Evolutionary conservation across 306 rosid genomes (phyloP).

Genomic region (Leucaena leucocephala): DNA sequence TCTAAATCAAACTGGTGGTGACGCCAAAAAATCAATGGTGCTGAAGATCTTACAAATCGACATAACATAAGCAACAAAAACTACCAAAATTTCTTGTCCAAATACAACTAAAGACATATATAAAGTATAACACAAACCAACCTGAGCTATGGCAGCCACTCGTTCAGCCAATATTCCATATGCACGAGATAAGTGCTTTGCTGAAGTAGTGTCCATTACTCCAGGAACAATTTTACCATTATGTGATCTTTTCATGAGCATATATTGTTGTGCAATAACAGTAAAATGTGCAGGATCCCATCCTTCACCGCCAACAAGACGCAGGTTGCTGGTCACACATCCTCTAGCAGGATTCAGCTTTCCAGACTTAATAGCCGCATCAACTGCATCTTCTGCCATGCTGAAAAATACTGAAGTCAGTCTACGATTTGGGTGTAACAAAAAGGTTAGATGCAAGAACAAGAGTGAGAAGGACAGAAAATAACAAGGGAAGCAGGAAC

Average conservation of each 20-base stretch:
- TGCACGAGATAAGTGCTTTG: constrained; percentile 89
- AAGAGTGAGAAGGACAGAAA: constrained; percentile 9
- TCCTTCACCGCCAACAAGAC: constrained; percentile 84
- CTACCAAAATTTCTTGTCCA: constrained; percentile 1
- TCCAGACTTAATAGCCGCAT: constrained; percentile 91
- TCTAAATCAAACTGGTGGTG: not conserved
- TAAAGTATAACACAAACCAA: constrained; percentile 43
- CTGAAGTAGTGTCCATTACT: constrained; percentile 81
- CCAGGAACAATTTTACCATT: constrained; percentile 89
- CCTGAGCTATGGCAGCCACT: constrained; percentile 97
- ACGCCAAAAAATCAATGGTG: constrained; percentile 14
- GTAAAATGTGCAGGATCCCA: constrained; percentile 95
- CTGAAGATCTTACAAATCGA: constrained; percentile 1
- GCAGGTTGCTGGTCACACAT: constrained; percentile 69
- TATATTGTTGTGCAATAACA: constrained; percentile 86
- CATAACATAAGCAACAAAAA: not conserved
- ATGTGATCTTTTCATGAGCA: constrained; percentile 80
- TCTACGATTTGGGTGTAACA: constrained; percentile 29
- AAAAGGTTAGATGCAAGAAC: constrained; percentile 29
- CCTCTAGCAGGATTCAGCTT: constrained; percentile 68
- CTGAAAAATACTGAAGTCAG: constrained; percentile 59
- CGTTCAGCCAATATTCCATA: constrained; percentile 87
- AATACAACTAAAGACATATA: constrained; percentile 6
- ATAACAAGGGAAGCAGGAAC: constrained; percentile 18
- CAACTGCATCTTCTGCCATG: constrained; percentile 99